phyloP scores from a whole-genome alignment of 306 rosid genomes.

The Malus fusca region DNA sequence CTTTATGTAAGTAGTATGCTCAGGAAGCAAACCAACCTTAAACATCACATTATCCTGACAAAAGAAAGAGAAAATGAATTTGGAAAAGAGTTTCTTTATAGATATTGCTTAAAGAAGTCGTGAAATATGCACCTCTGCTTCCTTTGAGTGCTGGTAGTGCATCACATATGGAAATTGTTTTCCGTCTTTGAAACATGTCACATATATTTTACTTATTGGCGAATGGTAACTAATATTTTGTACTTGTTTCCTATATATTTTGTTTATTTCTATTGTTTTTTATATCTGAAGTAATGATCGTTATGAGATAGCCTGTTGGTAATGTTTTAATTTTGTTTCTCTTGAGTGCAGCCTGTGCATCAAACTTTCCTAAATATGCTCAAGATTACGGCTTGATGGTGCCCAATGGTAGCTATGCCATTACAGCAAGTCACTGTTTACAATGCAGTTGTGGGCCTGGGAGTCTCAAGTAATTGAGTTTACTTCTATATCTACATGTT shows the following conservation, averaged over 20 bases:
- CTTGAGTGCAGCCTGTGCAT: conserved; percentile 63
- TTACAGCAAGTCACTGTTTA: conserved; percentile 88
- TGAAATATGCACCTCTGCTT: conserved; percentile 34
- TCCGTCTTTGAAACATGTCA: too few relatives aligned
- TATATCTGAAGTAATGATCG: background rate
- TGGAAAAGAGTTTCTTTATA: background rate
- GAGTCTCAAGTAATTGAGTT: conserved; percentile 55
- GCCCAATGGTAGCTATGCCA: conserved; percentile 91
- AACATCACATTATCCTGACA: conserved; percentile 37
- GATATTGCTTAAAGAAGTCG: conserved; percentile 5
- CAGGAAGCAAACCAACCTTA: conserved; percentile 17
- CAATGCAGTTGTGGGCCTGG: conserved; percentile 97
- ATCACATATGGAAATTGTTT: background rate
- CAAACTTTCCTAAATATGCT: conserved; percentile 62
- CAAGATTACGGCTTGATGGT: conserved; percentile 80
- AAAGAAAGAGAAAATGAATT: background rate
- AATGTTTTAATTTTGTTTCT: conserved; percentile 8
- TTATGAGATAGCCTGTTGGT: background rate
- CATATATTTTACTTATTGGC: too few relatives aligned
- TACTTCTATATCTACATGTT: background rate
- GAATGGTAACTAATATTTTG: too few relatives aligned
- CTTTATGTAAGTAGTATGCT: conserved; percentile 19
- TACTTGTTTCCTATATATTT: background rate
- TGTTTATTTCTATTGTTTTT: background rate
- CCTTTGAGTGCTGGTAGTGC: conserved; percentile 7